Percentiles rank a stretch among this genome's conserved stretches.
These are phyloP conservation scores for Pseudozyma thailandica DNA, from an alignment of 1,284 basidiomycete genomes.

Conservation along the genomic window DNA sequence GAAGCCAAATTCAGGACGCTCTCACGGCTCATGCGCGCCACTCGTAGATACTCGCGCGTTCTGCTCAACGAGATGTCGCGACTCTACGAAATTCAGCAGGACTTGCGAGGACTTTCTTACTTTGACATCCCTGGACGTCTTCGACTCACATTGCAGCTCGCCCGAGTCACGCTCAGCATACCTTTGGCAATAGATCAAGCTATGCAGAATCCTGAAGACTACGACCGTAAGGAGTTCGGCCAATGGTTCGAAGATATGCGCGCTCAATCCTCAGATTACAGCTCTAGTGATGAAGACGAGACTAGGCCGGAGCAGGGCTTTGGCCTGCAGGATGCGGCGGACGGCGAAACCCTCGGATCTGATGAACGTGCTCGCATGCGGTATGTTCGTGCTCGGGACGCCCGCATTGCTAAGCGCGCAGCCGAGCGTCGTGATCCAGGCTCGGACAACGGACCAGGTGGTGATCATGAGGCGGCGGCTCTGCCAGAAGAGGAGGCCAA, in stretches of 20 bases:
- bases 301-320: conserved; percentile 16
- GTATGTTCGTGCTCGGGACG: conserved; percentile 39
- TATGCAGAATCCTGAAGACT: conserved; percentile 68
- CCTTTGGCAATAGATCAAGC: conserved; percentile 81
- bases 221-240: conserved; percentile 39
- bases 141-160: conserved; percentile 79
- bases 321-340: conserved; percentile 19
- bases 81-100: conserved; percentile 81
- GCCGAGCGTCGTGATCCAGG: conserved; percentile 26
- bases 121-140: conserved; percentile 82
- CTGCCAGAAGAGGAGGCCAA: conserved; percentile 37
- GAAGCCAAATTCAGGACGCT: conserved; percentile 67
- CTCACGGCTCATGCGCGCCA: conserved; percentile 70
- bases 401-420: conserved; percentile 41
- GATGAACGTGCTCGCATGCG: conserved; percentile 37
- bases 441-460: conserved; percentile 8
- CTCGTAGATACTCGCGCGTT: conserved; percentile 79
- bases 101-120: conserved; percentile 78
- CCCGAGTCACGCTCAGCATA: conserved; percentile 80
- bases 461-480: conserved; percentile 30
- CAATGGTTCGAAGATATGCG: conserved; percentile 47
- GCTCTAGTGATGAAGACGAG: conserved; percentile 31
- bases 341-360: conserved; percentile 21
- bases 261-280: conserved; percentile 29
- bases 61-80: conserved; percentile 78